phyloP scores from a whole-genome alignment of 805 yeast species.

The Kuraishia molischiana region DNA sequence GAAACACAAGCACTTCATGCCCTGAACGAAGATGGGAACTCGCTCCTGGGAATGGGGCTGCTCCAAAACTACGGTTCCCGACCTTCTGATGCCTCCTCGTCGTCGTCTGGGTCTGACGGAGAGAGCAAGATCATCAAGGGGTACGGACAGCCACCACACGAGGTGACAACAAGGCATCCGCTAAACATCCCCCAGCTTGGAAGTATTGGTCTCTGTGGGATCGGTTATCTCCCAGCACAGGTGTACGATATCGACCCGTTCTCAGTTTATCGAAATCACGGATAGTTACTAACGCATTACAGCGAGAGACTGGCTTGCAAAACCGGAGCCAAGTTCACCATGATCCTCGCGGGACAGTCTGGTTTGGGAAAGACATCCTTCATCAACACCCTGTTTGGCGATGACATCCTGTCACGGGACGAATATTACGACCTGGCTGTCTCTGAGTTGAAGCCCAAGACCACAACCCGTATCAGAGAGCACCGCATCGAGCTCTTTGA shows the following conservation, averaged over 20 bases:
- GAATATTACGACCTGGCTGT: conserved; percentile 23
- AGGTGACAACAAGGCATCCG: too few relatives aligned
- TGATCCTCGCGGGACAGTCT: conserved; percentile 80
- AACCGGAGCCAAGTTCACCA: conserved; percentile 65
- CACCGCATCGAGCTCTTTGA: conserved; percentile 48
- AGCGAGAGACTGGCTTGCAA: conserved; percentile 19
- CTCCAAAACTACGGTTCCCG: too few relatives aligned
- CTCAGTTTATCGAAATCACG: not conserved
- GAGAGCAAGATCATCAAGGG: too few relatives aligned
- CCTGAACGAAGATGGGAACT: too few relatives aligned
- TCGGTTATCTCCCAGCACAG: conserved; percentile 1
- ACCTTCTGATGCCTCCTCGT: too few relatives aligned
- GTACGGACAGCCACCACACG: too few relatives aligned
- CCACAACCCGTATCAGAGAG: conserved; percentile 21
- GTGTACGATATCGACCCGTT: not conserved
- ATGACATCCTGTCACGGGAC: conserved; percentile 21
- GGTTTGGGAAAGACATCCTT: conserved; percentile 83
- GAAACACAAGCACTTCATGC: too few relatives aligned
- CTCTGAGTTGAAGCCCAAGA: conserved; percentile 19
- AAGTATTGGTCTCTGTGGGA: not conserved
- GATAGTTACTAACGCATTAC: not conserved
- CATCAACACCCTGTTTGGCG: conserved; percentile 68
- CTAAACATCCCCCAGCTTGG: not conserved
- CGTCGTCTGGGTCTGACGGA: too few relatives aligned
- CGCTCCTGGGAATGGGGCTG: too few relatives aligned